Percentiles rank a stretch among this genome's conserved stretches.
Evolutionary conservation across 2,329 filamentous ascomycete genomes (phyloP).

Genomic region (Xylariaceae sp.): DNA sequence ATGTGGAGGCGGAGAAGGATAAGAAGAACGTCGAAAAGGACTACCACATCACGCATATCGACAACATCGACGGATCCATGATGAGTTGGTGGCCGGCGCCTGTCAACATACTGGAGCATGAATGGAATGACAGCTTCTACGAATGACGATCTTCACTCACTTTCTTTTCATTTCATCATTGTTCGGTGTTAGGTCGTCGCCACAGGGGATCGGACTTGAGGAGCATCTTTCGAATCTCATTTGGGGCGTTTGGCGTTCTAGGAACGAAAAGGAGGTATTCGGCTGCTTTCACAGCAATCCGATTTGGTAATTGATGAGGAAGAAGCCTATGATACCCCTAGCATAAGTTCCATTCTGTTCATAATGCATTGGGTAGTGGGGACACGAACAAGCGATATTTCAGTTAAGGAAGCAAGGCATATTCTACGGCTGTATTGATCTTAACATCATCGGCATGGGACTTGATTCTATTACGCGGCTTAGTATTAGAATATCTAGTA

Average conservation of each 20-base stretch:
- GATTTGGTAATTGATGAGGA: conserved; percentile 5
- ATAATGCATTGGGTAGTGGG: not conserved
- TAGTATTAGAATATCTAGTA: conserved; percentile 12
- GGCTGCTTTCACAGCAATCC: too few relatives aligned
- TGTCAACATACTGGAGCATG: conserved; percentile 26
- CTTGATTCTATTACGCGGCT: conserved; percentile 16
- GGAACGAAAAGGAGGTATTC: conserved; percentile 7
- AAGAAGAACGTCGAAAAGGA: conserved; percentile 13
- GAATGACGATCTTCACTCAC: conserved; percentile 29
- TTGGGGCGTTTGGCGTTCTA: conserved; percentile 14
- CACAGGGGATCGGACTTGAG: not conserved
- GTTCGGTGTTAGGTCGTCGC: too few relatives aligned
- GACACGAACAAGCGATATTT: not conserved
- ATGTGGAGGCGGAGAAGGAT: not conserved
- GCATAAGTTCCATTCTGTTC: conserved; percentile 16
- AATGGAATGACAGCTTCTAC: conserved; percentile 42
- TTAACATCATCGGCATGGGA: conserved; percentile 18
- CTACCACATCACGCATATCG: conserved; percentile 20
- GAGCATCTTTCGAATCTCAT: not conserved
- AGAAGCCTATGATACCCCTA: conserved; percentile 21
- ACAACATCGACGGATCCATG: conserved; percentile 29
- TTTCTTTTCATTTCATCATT: too few relatives aligned
- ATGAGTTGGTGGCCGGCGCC: conserved; percentile 39
- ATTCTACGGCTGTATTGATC: conserved; percentile 5
- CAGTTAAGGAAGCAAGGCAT: not conserved